Conservation (phyloP, 345 rosid species). For the Zanthoxylum bungeanum region DNA sequence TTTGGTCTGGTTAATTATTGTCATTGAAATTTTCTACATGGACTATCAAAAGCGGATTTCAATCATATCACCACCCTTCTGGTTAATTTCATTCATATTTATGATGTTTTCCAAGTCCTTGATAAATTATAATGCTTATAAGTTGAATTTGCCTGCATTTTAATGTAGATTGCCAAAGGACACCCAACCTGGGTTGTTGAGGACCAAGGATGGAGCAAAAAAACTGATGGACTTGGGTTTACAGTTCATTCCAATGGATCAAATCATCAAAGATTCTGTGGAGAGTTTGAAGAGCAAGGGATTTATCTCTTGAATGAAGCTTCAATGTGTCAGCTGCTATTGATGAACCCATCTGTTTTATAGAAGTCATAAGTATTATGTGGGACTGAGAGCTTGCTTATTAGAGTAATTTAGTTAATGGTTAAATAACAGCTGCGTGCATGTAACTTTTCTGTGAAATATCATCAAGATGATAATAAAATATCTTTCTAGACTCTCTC, state of each 20-base stretch:
- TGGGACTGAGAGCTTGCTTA: background rate
- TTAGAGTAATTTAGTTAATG: background rate
- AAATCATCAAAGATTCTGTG: constrained; percentile 74
- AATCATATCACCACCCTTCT: background rate
- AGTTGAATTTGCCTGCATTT: background rate
- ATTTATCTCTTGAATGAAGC: constrained; percentile 39
- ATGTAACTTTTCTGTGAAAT: background rate
- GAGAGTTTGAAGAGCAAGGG: constrained; percentile 75
- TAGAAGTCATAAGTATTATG: too few relatives aligned
- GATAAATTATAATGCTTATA: background rate
- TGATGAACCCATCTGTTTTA: background rate
- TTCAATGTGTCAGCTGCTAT: background rate
- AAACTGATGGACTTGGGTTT: constrained; percentile 77
- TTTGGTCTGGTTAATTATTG: background rate
- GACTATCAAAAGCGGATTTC: background rate
- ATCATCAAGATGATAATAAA: background rate
- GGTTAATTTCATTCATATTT: too few relatives aligned
- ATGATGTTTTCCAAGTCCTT: background rate
- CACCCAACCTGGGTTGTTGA: constrained; percentile 73
- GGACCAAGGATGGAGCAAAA: constrained; percentile 62
- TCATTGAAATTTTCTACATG: background rate
- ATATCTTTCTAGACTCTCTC: background rate
- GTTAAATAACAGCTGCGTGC: background rate
- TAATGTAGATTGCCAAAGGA: constrained; percentile 59
- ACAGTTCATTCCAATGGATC: constrained; percentile 75